Evolutionary conservation across 2,329 filamentous ascomycete genomes (phyloP).

Genomic region (Neonectria coccinea): DNA sequence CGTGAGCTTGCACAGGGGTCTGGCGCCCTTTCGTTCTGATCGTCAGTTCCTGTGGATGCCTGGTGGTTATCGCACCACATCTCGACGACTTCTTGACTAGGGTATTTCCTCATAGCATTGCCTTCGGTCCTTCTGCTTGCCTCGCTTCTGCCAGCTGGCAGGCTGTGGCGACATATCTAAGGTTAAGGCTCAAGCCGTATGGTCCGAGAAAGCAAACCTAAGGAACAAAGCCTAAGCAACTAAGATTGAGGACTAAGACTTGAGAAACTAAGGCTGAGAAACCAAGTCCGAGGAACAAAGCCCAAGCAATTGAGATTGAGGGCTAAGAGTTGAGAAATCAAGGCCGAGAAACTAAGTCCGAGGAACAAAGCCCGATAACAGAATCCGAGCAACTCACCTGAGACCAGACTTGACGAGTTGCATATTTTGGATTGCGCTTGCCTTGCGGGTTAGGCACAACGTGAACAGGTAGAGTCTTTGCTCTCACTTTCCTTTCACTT

Average conservation of each 20-base stretch:
- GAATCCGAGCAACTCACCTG: background rate
- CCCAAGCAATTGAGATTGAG: background rate
- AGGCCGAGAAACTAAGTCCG: background rate
- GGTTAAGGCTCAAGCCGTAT: conserved; percentile 5
- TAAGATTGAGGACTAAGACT: background rate
- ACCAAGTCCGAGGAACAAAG: background rate
- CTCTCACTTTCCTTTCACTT: conserved; percentile 14
- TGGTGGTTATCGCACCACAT: conserved; percentile 26
- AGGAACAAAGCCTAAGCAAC: background rate
- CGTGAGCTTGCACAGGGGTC: conserved; percentile 19
- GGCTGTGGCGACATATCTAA: background rate
- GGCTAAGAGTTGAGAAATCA: background rate
- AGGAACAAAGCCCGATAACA: background rate
- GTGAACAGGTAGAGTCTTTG: conserved; percentile 21
- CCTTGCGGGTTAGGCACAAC: background rate
- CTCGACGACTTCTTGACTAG: conserved; percentile 27
- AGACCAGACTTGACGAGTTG: background rate
- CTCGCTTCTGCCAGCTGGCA: background rate
- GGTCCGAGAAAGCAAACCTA: background rate
- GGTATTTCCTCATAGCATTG: conserved; percentile 10
- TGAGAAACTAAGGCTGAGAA: background rate
- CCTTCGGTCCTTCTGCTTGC: background rate
- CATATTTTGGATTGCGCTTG: background rate
- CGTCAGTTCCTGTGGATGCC: conserved; percentile 29
- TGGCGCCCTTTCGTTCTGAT: conserved; percentile 16